These are phyloP conservation scores for Selaginella tamariscina DNA, from an alignment of 75 land plant genomes.

Conservation along the genomic window DNA sequence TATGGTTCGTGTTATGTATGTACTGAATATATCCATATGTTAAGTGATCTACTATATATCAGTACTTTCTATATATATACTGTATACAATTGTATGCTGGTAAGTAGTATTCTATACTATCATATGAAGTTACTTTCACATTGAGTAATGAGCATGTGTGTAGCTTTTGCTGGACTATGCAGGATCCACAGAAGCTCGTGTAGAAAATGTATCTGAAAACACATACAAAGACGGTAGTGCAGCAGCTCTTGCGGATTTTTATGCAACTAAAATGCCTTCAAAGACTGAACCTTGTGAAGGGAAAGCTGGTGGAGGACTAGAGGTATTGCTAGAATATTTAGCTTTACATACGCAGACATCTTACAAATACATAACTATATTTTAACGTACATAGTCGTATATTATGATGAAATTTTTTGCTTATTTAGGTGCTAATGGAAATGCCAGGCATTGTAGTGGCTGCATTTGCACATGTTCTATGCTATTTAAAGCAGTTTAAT, in stretches of 20 bases:
- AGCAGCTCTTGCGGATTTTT: conserved; percentile 66
- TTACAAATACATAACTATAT: no score
- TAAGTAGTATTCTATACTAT: no score
- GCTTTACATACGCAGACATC: no score
- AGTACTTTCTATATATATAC: background rate
- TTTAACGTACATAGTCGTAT: no score
- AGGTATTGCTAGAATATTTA: conserved; percentile 45
- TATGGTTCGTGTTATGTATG: conserved; percentile 14
- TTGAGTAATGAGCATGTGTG: no score
- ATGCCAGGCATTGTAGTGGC: conserved; percentile 79
- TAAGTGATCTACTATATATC: background rate
- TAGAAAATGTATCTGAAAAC: conserved; percentile 55
- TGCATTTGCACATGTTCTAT: conserved; percentile 69
- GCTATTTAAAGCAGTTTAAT: conserved; percentile 76
- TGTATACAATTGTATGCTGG: background rate
- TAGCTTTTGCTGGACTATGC: conserved; percentile 75
- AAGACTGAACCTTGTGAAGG: conserved; percentile 9
- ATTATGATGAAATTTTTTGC: conserved; percentile 4
- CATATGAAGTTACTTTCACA: no score
- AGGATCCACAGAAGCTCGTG: conserved; percentile 68
- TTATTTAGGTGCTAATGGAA: conserved; percentile 53
- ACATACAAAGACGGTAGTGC: conserved; percentile 68
- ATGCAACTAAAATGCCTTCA: conserved; percentile 29
- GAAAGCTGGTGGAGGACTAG: conserved; percentile 32
- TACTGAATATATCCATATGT: background rate